Evolutionary conservation across 768 basidiomycete species (phyloP).

Genomic region (Lactarius evosmus): DNA sequence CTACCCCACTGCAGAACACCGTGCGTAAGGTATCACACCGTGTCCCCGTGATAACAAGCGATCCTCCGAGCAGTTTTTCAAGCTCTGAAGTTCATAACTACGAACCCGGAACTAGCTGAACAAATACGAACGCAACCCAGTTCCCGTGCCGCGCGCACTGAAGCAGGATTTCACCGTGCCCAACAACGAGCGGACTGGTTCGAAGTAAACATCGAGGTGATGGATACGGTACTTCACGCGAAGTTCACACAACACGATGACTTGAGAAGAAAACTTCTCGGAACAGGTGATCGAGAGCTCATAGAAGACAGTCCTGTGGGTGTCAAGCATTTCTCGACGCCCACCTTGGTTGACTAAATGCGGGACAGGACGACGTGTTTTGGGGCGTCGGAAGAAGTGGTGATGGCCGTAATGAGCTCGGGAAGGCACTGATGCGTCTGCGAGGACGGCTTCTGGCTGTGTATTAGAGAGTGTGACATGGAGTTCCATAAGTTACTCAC

Average conservation of each 20-base stretch:
- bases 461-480: background rate
- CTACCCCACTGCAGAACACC: slow-evolving; percentile 27
- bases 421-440: slow-evolving; percentile 41
- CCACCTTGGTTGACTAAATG: slow-evolving; percentile 28
- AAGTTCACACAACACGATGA: slow-evolving; percentile 44
- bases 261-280: slow-evolving; percentile 37
- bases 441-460: slow-evolving; percentile 32
- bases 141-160: slow-evolving; percentile 19
- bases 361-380: slow-evolving; percentile 37
- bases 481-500: background rate
- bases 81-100: slow-evolving; percentile 23
- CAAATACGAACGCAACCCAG: slow-evolving; percentile 23
- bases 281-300: slow-evolving; percentile 39
- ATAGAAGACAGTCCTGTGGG: slow-evolving; percentile 37
- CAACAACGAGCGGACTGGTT: slow-evolving; percentile 27
- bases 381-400: slow-evolving; percentile 43
- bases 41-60: background rate
- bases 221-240: slow-evolving; percentile 41
- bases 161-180: slow-evolving; percentile 19
- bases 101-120: slow-evolving; percentile 13
- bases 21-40: slow-evolving; percentile 11
- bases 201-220: slow-evolving; percentile 28
- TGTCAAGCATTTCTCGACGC: slow-evolving; percentile 22
- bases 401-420: slow-evolving; percentile 42
- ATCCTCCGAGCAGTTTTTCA: slow-evolving; percentile 20